Evolutionary conservation across 2,329 filamentous ascomycete genomes (phyloP), one percentile per base, ranked within the genome.

Genomic region (Stemphylium vesicarium): DNA sequence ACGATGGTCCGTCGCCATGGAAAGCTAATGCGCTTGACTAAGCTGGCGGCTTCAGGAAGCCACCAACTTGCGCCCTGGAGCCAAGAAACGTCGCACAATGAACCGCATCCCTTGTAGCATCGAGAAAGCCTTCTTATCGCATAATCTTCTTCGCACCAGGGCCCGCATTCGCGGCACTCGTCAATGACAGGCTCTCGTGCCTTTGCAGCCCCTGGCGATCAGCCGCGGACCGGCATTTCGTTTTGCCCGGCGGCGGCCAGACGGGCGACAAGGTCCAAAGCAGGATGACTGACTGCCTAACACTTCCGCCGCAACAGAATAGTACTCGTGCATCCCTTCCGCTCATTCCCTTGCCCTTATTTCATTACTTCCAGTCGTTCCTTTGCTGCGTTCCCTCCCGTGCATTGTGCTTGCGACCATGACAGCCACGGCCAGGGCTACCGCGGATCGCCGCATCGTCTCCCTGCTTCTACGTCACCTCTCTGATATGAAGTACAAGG

Each of bases 401-500:
- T 41, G 32, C 24, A 33, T 45, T 33, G 38, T 36, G 46, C 40
- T 45, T 56, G 44, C 54, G 57, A 58, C 31, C 39, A 73, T 73
- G 69, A 64, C 72, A 13, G 53, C 61, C 32, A 40, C 59, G 33
- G 50, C 50, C 16, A 48, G 44, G 50, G 66, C 65, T 8, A 50
- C 68, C 50, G 55, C 64, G 35, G 54, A 70, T 51, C 62, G 56
- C 52, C 62, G 59, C 33, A 62, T 75, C 20, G 63, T 74, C 3
- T 64, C 65, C 7, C 57, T 45, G 22, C 59, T 73, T 20, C 57
- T 73, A 18, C 54, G 63, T 16, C 63, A 69, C 39, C 62, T 73
- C n/a, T 70, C 69, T 9, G 60, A 66, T 38, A 70, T 68, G 63
- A 70, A 62, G 32, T 70, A 72, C 52, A 71, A 66, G 50, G 63